Percentiles rank a stretch among this genome's conserved stretches.
phyloP scores from a whole-genome alignment of 1,284 basidiomycete species.

The Trichosporon asahii region DNA sequence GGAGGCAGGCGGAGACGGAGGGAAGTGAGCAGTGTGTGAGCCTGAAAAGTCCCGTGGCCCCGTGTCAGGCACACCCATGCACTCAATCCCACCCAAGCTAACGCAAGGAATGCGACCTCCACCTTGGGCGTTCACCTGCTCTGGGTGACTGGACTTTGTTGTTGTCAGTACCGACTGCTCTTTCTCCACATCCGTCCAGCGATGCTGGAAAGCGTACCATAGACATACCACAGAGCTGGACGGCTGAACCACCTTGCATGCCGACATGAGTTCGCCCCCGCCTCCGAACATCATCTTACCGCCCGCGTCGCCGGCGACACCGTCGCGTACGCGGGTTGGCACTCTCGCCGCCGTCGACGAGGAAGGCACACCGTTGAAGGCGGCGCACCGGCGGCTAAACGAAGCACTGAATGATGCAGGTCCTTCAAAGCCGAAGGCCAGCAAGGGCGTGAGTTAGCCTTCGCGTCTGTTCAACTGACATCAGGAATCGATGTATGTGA shows the following conservation, averaged over 20 bases:
- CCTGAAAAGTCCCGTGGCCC: conserved; percentile 17
- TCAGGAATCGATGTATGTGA: conserved; percentile 59
- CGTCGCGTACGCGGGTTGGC: neutral
- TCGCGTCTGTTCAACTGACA: neutral
- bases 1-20: neutral
- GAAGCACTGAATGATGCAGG: neutral
- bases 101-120: neutral
- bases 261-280: conserved; percentile 11
- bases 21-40: conserved; percentile 13
- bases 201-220: neutral
- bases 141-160: conserved; percentile 4
- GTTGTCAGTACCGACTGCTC: neutral
- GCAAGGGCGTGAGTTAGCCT: too few species aligned
- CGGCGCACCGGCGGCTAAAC: neutral
- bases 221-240: neutral
- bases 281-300: conserved; percentile 11
- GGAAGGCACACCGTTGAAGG: neutral
- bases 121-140: neutral
- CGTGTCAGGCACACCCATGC: neutral
- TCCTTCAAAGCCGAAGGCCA: neutral
- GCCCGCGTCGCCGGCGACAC: conserved; percentile 7
- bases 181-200: neutral
- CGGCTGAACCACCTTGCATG: neutral
- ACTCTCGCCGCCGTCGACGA: neutral
- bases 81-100: neutral